Conservation (phyloP, 2,329 filamentous ascomycete genomes). For the Trichoderma koningiopsis region DNA sequence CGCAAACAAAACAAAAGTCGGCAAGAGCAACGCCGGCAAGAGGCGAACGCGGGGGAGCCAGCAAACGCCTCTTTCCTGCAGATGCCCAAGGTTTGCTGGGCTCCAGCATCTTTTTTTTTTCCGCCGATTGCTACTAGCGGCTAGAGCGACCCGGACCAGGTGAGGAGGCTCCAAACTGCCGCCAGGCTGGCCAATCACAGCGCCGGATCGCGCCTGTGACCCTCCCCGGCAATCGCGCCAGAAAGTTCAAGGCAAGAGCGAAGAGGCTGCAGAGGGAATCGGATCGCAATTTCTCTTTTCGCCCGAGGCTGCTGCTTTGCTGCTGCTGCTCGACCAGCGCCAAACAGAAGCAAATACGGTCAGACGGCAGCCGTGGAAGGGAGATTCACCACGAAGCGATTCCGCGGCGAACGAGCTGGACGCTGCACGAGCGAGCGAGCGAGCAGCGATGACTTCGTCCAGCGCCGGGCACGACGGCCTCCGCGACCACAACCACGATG, state of each 20-base stretch:
- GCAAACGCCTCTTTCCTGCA: constrained; percentile 4
- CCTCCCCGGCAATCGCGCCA: constrained; percentile 28
- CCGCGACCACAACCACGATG: constrained; percentile 26
- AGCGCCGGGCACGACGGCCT: constrained; percentile 44
- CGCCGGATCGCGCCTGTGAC: constrained; percentile 28
- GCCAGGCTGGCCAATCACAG: constrained; percentile 31
- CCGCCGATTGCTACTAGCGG: constrained; percentile 13
- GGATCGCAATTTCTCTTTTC: constrained; percentile 27
- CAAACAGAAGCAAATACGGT: neutral
- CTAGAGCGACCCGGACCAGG: constrained; percentile 24
- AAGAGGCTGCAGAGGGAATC: constrained; percentile 25
- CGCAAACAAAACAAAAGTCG: neutral
- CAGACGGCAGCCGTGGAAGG: neutral
- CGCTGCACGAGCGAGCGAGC: constrained; percentile 43
- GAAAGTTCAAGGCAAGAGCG: constrained; percentile 21
- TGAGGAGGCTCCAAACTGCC: constrained; percentile 20
- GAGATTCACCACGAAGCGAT: constrained; percentile 7
- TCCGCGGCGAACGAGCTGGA: constrained; percentile 56
- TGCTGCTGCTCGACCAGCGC: neutral
- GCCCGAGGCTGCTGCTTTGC: constrained; percentile 29
- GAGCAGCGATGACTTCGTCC: constrained; percentile 64
- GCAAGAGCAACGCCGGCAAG: neutral
- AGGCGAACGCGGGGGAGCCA: constrained; percentile 23
- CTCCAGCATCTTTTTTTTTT: constrained; percentile 14
- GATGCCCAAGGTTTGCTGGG: constrained; percentile 13